Evolutionary conservation across 148 eudicot genomes (phyloP).

Genomic region (Amaranthus hypochondriacus): DNA sequence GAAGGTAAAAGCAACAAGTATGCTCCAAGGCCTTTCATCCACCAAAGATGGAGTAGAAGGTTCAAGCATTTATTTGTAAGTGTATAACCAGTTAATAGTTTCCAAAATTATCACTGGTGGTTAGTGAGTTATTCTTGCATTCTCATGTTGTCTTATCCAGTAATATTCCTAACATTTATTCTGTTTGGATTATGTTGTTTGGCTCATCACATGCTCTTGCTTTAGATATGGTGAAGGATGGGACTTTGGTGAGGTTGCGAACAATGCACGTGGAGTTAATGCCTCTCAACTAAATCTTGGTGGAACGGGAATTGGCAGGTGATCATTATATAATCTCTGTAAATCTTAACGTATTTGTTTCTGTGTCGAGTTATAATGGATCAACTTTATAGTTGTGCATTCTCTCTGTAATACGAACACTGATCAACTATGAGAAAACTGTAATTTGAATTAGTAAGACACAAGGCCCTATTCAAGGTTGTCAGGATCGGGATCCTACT

Average conservation of each 20-base stretch:
- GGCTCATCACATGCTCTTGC: conserved; percentile 7
- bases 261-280: conserved; percentile 84
- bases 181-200: conserved; percentile 3
- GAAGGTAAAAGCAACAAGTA: conserved; percentile 69
- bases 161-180: neutral
- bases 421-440: neutral
- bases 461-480: neutral
- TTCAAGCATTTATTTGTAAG: conserved; percentile 78
- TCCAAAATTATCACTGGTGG: conserved; percentile 8
- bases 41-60: conserved; percentile 69
- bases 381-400: neutral
- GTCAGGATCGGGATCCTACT: no score
- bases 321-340: neutral
- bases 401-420: neutral
- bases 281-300: conserved; percentile 82
- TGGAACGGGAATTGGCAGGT: conserved; percentile 98
- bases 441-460: neutral
- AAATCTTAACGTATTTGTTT: neutral
- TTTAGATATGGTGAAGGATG: conserved; percentile 97
- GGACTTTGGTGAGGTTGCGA: conserved; percentile 95
- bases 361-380: neutral
- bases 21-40: conserved; percentile 54
- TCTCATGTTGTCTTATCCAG: neutral
- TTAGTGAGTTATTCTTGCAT: conserved; percentile 1
- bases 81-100: conserved; percentile 7